Evolutionary conservation across 1,284 basidiomycete genomes (phyloP), one percentile per base, ranked within the genome.

Genomic region (Sporisorium graminicola): DNA sequence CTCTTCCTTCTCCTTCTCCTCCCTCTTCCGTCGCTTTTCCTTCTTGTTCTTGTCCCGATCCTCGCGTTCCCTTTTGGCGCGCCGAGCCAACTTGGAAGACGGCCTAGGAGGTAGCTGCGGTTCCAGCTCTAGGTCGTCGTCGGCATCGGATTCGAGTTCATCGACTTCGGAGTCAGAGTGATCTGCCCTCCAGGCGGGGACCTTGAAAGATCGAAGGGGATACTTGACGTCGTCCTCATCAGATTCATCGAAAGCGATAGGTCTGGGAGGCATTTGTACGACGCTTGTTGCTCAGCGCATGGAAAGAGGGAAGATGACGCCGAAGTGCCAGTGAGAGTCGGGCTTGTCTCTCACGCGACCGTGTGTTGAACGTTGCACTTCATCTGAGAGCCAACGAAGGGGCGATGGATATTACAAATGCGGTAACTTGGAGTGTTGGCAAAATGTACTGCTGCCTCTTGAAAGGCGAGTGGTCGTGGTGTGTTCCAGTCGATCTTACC

Each of bases 211-310:
- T 35, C 52, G 49, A 22, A 64, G 60, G 12, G 52, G 57, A 29
- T 60, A 56, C 40, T 22, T 33, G 3, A 27, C 13, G 18, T 60
- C 72, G 40, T 70, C 62, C 35, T 69, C 66, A 20, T 67, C 65
- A 7, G 53, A 3, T 9, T 29, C 44, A 7, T 58, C 51, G 7
- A 66, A 26, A 7, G 72, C 62, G 18, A 74, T 18, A 12, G 44
- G 51, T 16, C 50, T 44, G 2, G 67, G 43, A 20, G 72, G 58
- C 72, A 74, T 74, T 27, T 26, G 18, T 50, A 16, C 0, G n/a
- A 29, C 46, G 13, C 5, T 27, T 27, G 0, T 47, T 18, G 49
- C 8, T 50, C 10, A 29, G 29, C 22, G 47, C 47, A 49, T 31
- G n/a, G 27, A 29, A 18, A 49, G 5, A 7, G 24, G n/a, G 8